Conservation (phyloP, 257 asterid genomes). For the Voacanga thouarsii region DNA sequence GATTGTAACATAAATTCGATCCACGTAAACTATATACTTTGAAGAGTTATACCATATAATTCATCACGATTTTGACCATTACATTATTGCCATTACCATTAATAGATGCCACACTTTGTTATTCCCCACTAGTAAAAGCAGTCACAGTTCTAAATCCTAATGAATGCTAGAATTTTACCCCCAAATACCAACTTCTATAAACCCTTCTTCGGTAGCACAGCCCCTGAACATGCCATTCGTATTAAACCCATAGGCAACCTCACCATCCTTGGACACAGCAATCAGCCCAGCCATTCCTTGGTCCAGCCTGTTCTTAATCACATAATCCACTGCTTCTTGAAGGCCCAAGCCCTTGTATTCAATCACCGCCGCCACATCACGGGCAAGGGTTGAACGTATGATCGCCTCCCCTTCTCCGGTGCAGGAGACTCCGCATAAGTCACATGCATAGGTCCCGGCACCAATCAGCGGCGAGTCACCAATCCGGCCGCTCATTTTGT, state of each 20-base stretch:
- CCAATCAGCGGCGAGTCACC: conserved; percentile 96
- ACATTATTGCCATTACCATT: too few species aligned
- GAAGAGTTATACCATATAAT: too few species aligned
- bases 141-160: background rate
- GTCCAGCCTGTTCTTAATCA: conserved; percentile 64
- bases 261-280: conserved; percentile 81
- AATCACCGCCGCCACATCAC: conserved; percentile 95
- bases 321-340: conserved; percentile 81
- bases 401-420: conserved; percentile 99
- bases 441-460: conserved; percentile 81
- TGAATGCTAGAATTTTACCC: conserved; percentile 22
- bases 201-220: conserved; percentile 82
- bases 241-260: conserved; percentile 86
- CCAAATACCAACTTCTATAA: conserved; percentile 94
- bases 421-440: conserved; percentile 83
- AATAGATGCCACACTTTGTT: too few species aligned
- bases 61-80: too few species aligned
- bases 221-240: conserved; percentile 84
- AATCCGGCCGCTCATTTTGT: conserved; percentile 79
- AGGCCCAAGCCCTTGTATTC: conserved; percentile 78
- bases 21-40: too few species aligned
- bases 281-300: conserved; percentile 81
- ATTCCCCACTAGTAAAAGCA: conserved; percentile 8
- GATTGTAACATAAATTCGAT: too few species aligned
- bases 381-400: conserved; percentile 89